A percentile compares a stretch with the other conserved stretches of the same genome.
phyloP scores from a whole-genome alignment of 2,329 filamentous ascomycete species.

The Colletotrichum tropicale region DNA sequence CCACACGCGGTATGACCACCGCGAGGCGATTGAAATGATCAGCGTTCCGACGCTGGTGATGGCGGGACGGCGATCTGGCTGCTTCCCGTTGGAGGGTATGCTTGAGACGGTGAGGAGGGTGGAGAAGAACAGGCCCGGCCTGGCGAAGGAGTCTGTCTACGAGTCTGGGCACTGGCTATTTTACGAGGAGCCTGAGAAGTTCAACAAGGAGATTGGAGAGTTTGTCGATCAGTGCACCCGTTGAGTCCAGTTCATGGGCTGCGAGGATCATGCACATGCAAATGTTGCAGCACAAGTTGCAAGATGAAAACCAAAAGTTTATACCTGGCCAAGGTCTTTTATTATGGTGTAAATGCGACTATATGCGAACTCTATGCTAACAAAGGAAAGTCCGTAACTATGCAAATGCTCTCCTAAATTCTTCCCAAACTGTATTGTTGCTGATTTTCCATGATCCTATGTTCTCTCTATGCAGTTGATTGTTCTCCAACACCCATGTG shows the following conservation, averaged over 20 bases:
- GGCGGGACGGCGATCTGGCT: constrained; percentile 38
- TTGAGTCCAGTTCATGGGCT: background rate
- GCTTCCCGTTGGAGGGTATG: constrained; percentile 42
- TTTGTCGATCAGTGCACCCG: background rate
- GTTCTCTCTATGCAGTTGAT: background rate
- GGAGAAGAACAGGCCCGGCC: constrained; percentile 22
- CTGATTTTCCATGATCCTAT: background rate
- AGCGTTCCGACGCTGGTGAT: constrained; percentile 38
- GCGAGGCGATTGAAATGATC: constrained; percentile 41
- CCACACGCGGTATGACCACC: constrained; percentile 45
- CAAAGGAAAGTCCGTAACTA: background rate
- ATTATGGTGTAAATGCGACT: background rate
- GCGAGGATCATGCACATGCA: background rate
- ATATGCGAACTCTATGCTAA: background rate
- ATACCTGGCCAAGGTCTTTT: background rate
- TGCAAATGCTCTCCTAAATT: background rate
- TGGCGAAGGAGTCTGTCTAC: constrained; percentile 33
- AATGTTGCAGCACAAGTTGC: background rate
- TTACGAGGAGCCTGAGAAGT: constrained; percentile 41
- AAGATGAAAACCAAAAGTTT: background rate
- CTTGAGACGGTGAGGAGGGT: constrained; percentile 36
- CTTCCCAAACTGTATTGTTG: background rate
- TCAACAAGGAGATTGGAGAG: constrained; percentile 34
- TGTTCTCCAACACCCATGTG: background rate
- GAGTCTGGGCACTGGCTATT: constrained; percentile 45